Base-by-base conservation (phyloP, 176 grass and related monocot genomes). In the Phyllostachys edulis region DNA sequence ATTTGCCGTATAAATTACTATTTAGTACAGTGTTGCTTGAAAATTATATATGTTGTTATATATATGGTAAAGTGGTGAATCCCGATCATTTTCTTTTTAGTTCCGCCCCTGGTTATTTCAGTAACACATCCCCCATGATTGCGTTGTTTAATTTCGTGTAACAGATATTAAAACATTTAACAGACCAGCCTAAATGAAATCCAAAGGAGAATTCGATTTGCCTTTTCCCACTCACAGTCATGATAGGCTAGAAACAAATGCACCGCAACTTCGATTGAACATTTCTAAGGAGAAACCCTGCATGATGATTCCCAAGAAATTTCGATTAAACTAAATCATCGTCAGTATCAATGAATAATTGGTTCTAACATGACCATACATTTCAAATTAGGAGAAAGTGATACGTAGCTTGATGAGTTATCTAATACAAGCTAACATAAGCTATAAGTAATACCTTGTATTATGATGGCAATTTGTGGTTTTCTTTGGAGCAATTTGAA, bases 251-350 rank as follows among this genome's bases (percentile, higher is more conserved):
- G 84, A 27, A 66, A 89, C 18, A 84, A 96, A 91, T 66, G 77
- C 89, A 80, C 77, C 77, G 75, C 83, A 84, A 87, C 91, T 93
- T 80, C 11, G 13, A 38, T 62, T 83, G 69, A 78, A 96, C 34
- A 67, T 59, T 75, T 93, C 86, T 76, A 91, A 85, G 29, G 75
- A 89, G 87, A 96, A 96, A 79, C 18, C 90, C 83, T 91, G 93
- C 83, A 89, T 71, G 45, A 57, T 77, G 46, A 86, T 65, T 21
- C 82, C 75, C 84, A 86, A 83, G 64, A 69, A 79, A 84, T 41
- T 60, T 78, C 62, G 9, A 91, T 85, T 79, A 69, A 82, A 80
- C 36, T 34, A 72, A 69, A 63, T 80, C 71, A 70, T 56, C 26
- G 9, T 76, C 38, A 38, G 0, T 82, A 62, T 20, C 1, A 55